phyloP scores from a whole-genome alignment of 2,329 filamentous ascomycete species.

The Claviceps pusilla region DNA sequence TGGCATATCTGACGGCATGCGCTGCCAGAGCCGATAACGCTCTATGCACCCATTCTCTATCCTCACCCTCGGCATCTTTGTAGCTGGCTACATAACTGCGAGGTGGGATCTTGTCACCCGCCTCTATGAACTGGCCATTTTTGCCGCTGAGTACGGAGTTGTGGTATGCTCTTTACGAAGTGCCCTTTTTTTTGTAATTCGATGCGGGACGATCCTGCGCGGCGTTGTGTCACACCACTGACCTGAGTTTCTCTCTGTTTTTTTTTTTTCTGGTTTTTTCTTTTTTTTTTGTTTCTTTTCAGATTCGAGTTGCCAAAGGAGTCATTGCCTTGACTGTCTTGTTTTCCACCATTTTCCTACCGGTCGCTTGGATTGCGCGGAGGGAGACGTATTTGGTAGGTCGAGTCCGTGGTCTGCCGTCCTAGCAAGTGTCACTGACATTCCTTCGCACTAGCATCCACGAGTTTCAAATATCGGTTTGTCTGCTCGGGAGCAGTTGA shows the following conservation, averaged over 20 bases:
- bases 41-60: constrained; percentile 97
- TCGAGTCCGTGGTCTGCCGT: neutral
- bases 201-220: neutral
- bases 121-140: constrained; percentile 90
- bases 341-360: constrained; percentile 73
- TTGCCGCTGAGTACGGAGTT: constrained; percentile 97
- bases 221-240: neutral
- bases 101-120: constrained; percentile 97
- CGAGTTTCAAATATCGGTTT: constrained; percentile 64
- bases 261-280: constrained; percentile 1
- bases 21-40: constrained; percentile 26
- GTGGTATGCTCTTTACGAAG: constrained; percentile 41
- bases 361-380: constrained; percentile 67
- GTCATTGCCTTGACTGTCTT: constrained; percentile 69
- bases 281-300: neutral
- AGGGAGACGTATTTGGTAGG: constrained; percentile 68
- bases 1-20: constrained; percentile 24
- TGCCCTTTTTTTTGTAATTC: neutral
- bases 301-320: constrained; percentile 76
- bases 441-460: constrained; percentile 49
- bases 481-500: constrained; percentile 87
- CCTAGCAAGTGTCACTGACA: neutral
- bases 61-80: constrained; percentile 92
- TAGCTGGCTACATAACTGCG: constrained; percentile 98
- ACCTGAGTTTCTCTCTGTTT: neutral